These are phyloP conservation scores for Globisporangium ultimum DNA, from an alignment of 352 stramenopile genomes.

Conservation along the genomic window DNA sequence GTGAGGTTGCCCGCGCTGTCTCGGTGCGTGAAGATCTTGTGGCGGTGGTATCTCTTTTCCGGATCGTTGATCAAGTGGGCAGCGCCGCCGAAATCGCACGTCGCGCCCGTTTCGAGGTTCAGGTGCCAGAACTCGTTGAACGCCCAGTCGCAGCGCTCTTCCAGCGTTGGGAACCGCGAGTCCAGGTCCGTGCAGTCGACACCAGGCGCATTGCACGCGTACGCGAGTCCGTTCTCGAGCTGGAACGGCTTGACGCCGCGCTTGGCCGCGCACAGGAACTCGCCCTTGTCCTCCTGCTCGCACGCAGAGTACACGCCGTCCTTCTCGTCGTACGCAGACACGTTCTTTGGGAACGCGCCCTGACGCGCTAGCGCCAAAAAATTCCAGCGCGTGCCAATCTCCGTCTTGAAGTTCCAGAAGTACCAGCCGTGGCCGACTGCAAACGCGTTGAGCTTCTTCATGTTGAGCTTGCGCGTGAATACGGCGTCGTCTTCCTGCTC, in stretches of 20 bases:
- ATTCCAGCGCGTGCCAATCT: constrained; percentile 89
- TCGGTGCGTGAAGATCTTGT: not conserved
- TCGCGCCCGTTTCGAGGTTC: constrained; percentile 54
- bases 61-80: constrained; percentile 44
- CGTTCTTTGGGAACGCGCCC: constrained; percentile 73
- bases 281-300: constrained; percentile 64
- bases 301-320: constrained; percentile 68
- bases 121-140: constrained; percentile 78
- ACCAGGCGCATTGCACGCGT: constrained; percentile 44
- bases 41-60: not conserved
- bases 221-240: constrained; percentile 48
- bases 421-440: constrained; percentile 91
- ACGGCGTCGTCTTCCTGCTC: constrained; percentile 78
- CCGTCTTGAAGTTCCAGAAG: constrained; percentile 96
- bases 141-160: constrained; percentile 62
- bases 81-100: constrained; percentile 69
- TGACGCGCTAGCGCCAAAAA: constrained; percentile 72
- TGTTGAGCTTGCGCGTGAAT: constrained; percentile 76
- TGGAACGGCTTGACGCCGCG: constrained; percentile 54
- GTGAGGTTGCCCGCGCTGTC: not conserved
- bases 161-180: constrained; percentile 37
- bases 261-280: constrained; percentile 68
- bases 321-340: constrained; percentile 49
- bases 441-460: constrained; percentile 93
- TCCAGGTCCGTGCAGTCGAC: constrained; percentile 59